phyloP scores from a whole-genome alignment of 495 filamentous ascomycete species.

The Penicillium riverlandense region DNA sequence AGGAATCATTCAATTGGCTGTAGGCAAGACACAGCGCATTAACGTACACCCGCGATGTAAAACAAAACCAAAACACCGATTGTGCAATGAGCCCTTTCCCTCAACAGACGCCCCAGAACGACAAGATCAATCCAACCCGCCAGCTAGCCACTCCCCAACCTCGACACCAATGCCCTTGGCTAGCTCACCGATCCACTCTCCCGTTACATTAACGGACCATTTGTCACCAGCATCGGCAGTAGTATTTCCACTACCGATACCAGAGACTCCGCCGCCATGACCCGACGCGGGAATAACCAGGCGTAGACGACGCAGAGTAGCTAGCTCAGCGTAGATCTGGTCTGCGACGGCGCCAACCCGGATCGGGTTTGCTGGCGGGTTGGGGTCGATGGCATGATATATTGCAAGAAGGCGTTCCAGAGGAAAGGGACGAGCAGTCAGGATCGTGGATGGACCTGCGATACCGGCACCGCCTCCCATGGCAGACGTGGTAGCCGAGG shows the following conservation, averaged over 20 bases:
- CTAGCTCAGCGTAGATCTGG: slow-evolving; percentile 64
- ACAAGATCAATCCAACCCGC: slow-evolving; percentile 30
- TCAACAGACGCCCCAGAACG: neutral
- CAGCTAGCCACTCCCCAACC: slow-evolving; percentile 43
- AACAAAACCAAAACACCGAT: slow-evolving; percentile 3
- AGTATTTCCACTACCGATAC: slow-evolving; percentile 30
- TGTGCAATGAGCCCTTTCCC: neutral
- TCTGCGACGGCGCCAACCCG: slow-evolving; percentile 40
- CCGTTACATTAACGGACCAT: slow-evolving; percentile 42
- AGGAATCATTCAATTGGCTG: too few relatives aligned
- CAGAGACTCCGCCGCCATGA: slow-evolving; percentile 27
- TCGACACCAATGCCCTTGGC: slow-evolving; percentile 42
- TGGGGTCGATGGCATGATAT: slow-evolving; percentile 68
- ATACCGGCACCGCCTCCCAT: slow-evolving; percentile 26
- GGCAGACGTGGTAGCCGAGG: slow-evolving; percentile 32
- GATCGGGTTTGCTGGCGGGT: slow-evolving; percentile 49
- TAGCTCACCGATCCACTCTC: slow-evolving; percentile 41
- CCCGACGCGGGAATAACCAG: slow-evolving; percentile 58
- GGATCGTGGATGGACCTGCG: slow-evolving; percentile 64
- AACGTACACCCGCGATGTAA: slow-evolving; percentile 1
- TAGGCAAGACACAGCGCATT: too few relatives aligned
- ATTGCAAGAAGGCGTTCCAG: slow-evolving; percentile 86
- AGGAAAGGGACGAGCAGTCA: slow-evolving; percentile 71
- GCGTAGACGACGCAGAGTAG: slow-evolving; percentile 72
- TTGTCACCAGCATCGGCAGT: slow-evolving; percentile 36